phyloP scores from a whole-genome alignment of 345 rosid genomes.

The Syzygium jambos region DNA sequence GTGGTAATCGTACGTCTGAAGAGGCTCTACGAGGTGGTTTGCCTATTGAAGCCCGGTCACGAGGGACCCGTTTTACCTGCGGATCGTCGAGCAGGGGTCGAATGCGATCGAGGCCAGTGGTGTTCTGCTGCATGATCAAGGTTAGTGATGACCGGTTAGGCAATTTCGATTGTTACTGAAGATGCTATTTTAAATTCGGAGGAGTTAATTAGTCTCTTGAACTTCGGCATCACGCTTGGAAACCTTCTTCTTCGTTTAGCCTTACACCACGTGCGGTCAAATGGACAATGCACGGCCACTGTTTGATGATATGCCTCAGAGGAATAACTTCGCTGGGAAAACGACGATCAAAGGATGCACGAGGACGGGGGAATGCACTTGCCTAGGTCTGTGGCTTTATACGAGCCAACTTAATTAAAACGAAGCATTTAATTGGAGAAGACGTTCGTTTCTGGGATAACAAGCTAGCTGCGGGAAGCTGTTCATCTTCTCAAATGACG shows the following conservation, averaged over 20 bases:
- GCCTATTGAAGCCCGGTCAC: too few species aligned
- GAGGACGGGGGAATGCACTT: not conserved
- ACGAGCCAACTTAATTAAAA: too few species aligned
- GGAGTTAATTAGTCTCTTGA: constrained; percentile 10
- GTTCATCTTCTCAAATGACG: too few species aligned
- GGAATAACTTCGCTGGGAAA: constrained; percentile 37
- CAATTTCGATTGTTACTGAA: too few species aligned
- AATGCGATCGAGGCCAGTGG: not conserved
- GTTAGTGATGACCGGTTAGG: too few species aligned
- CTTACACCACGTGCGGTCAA: constrained; percentile 26
- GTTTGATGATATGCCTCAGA: constrained; percentile 59
- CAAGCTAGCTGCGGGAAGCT: not conserved
- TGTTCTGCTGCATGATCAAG: not conserved
- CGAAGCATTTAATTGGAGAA: too few species aligned
- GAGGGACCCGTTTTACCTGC: too few species aligned
- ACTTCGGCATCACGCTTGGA: constrained; percentile 25
- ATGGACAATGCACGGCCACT: constrained; percentile 23
- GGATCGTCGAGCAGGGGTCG: too few species aligned
- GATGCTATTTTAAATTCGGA: not conserved
- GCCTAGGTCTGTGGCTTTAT: too few species aligned
- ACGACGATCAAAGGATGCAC: not conserved
- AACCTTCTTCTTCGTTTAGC: constrained; percentile 32
- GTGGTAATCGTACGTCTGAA: too few species aligned
- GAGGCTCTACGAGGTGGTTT: too few species aligned
- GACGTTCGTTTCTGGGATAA: too few species aligned